Evolutionary conservation across 2,329 filamentous ascomycete species (phyloP).

Genomic region (Fusarium sp.): DNA sequence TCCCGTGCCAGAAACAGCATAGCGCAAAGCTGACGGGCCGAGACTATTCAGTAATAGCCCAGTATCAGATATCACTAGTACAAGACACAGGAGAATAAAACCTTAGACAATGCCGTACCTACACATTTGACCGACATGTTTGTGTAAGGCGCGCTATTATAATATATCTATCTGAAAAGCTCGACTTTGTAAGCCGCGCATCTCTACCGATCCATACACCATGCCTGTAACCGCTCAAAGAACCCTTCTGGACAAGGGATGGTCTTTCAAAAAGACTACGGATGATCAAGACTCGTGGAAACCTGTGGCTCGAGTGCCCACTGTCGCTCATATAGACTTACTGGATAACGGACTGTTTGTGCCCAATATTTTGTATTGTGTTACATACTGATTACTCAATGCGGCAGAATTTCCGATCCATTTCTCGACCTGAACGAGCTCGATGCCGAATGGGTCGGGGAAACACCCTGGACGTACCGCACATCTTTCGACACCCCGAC

Average conservation of each 20-base stretch:
- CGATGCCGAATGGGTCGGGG: no score
- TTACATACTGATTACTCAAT: background rate
- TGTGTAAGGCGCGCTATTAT: no score
- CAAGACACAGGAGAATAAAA: background rate
- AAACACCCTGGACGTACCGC: no score
- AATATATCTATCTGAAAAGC: no score
- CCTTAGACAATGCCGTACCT: background rate
- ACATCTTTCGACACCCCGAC: background rate
- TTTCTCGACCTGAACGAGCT: no score
- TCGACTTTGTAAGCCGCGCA: no score
- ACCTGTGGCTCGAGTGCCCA: constrained; percentile 19
- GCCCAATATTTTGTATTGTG: fast-evolving
- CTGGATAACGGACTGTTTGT: constrained; percentile 25
- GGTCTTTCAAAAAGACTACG: constrained; percentile 9
- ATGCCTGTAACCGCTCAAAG: background rate
- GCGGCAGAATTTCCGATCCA: background rate
- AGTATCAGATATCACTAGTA: background rate
- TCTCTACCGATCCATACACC: no score
- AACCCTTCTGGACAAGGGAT: constrained; percentile 2
- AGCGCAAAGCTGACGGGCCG: background rate
- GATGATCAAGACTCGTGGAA: constrained; percentile 13
- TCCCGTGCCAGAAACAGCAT: background rate
- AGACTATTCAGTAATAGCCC: background rate
- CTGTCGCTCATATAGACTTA: constrained; percentile 24
- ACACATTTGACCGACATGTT: no score